A percentile compares a stretch with the other conserved stretches of the same genome.
These are phyloP conservation scores for Trichomonascaceae sp. DNA, from an alignment of 1,139 yeast genomes.

Conservation along the genomic window DNA sequence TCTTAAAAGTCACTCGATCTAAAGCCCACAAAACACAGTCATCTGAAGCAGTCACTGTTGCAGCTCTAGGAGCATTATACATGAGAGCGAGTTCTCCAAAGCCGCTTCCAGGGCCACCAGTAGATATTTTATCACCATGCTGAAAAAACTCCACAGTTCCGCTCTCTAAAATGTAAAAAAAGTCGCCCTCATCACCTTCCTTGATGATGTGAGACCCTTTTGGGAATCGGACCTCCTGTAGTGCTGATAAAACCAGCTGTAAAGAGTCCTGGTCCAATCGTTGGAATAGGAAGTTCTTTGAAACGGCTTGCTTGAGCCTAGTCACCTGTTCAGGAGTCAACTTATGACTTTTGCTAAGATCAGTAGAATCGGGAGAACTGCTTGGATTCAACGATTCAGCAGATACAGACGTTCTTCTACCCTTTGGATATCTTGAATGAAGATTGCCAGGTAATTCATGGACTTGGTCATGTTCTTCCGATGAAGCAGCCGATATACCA, in stretches of 20 bases:
- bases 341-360: constrained; percentile 11
- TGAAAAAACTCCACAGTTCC: constrained; percentile 82
- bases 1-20: constrained; percentile 88
- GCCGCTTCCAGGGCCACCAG: constrained; percentile 78
- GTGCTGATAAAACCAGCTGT: constrained; percentile 71
- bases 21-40: constrained; percentile 83
- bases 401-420: constrained; percentile 80
- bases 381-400: constrained; percentile 49
- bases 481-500: neutral
- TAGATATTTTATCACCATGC: constrained; percentile 64
- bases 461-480: constrained; percentile 2
- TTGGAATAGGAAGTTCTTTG: constrained; percentile 74
- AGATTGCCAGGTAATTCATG: constrained; percentile 2
- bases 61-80: constrained; percentile 98
- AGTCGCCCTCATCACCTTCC: constrained; percentile 98
- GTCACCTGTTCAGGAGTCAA: constrained; percentile 49
- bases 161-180: constrained; percentile 77
- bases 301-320: constrained; percentile 64
- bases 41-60: constrained; percentile 75
- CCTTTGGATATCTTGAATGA: constrained; percentile 6
- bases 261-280: constrained; percentile 69
- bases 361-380: constrained; percentile 17
- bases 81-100: constrained; percentile 96
- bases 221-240: constrained; percentile 61
- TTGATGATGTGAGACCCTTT: constrained; percentile 64